Base-by-base conservation (phyloP, 768 basidiomycete genomes). In the Sistotremastrum suecicum region DNA sequence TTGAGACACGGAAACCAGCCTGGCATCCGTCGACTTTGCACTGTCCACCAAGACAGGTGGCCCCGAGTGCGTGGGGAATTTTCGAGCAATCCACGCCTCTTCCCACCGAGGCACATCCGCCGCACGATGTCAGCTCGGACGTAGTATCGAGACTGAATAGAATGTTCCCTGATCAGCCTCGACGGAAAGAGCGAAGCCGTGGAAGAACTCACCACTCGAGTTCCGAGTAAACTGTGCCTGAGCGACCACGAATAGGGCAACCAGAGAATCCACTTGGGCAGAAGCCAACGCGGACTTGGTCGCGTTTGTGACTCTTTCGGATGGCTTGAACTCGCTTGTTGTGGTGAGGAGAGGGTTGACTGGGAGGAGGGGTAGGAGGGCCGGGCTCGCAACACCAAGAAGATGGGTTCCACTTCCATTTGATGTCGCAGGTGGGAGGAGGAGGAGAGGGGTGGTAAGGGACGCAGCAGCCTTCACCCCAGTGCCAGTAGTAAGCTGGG, bases 51-150 rank as follows among this genome's bases (percentile, higher is more conserved):
- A 20, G 20, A 20, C 20, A 20, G 20, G 20, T 20, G 20, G 20
- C 1, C 20, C 20, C 20, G 20, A 20, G 20, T 20, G 20, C 20
- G 20, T 20, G 20, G 2, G 20, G 20, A 20, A 20, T 20, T 20
- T 20, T 20, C 20, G 20, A 20, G 20, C 20, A n/a, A 39, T 20
- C 43, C 41, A 34, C 33, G 34, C n/a, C 38, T 44, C 31, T 47
- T 20, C 59, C 63, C 32, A 60, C 51, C 7, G 63, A 56, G 6
- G 58, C 50, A 52, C 68, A 70, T 4, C 68, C 67, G 28, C 68
- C 68, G 56, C 68, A 70, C 4, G 60, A 62, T 35, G 60, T 54
- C 45, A 70, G 51, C 31, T 66, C 63, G 39, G 52, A 50, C 38
- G 49, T 44, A 0, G 58, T 49, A 51, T 68, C 63, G 47, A 69